Evolutionary conservation across 768 basidiomycete species (phyloP).

Genomic region (Fistulinella prunicolor): DNA sequence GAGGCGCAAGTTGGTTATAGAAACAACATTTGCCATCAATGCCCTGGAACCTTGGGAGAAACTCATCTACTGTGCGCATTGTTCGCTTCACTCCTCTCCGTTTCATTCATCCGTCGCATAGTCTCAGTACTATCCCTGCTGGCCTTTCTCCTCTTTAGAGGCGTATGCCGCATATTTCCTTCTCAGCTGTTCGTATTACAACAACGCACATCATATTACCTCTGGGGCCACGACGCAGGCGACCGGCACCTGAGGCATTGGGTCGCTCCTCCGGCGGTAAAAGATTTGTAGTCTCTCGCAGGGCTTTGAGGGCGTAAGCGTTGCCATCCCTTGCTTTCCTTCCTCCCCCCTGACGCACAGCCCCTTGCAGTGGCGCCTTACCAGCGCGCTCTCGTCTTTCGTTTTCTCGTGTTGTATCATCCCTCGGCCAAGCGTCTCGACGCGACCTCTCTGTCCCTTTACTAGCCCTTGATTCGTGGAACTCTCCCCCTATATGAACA

Average conservation of each 20-base stretch:
- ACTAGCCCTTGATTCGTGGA: neutral
- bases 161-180: conserved; percentile 56
- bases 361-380: neutral
- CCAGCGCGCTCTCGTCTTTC: neutral
- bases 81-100: neutral
- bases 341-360: conserved; percentile 2
- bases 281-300: conserved; percentile 20
- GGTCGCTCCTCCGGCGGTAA: conserved; percentile 24
- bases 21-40: conserved; percentile 56
- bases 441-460: neutral
- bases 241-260: conserved; percentile 23
- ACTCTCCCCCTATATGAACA: neutral
- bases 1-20: conserved; percentile 54
- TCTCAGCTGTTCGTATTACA: conserved; percentile 51
- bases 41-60: conserved; percentile 73
- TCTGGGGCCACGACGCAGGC: conserved; percentile 50
- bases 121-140: conserved; percentile 41
- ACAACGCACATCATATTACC: conserved; percentile 57
- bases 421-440: neutral
- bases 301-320: conserved; percentile 14
- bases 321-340: too few species aligned
- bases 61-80: conserved; percentile 49
- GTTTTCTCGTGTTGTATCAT: conserved; percentile 10
- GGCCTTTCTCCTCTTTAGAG: conserved; percentile 46
- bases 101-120: conserved; percentile 18